These are phyloP conservation scores for Isatis tinctoria DNA, from an alignment of 345 rosid genomes.

Conservation along the genomic window DNA sequence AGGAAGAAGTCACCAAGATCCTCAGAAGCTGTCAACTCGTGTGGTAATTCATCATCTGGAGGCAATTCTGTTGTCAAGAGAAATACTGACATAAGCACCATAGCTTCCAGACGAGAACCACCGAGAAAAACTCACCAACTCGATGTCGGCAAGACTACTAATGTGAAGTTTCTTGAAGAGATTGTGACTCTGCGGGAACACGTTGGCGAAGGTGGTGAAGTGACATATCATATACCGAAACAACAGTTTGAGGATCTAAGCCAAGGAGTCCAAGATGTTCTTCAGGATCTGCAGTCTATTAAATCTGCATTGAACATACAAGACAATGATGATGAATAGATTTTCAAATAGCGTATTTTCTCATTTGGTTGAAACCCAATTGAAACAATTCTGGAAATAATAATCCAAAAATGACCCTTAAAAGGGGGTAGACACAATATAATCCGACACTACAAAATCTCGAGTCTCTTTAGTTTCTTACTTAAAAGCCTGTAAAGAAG, in stretches of 20 bases:
- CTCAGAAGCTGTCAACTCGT: neutral
- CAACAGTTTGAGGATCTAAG: constrained; percentile 25
- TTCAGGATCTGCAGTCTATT: constrained; percentile 24
- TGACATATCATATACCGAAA: constrained; percentile 27
- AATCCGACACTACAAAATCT: neutral
- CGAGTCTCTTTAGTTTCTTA: neutral
- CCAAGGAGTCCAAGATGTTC: constrained; percentile 24
- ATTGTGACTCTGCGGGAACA: constrained; percentile 6
- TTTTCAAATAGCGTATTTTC: neutral
- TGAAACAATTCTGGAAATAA: neutral
- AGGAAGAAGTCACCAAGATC: constrained; percentile 21
- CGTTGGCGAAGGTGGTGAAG: constrained; percentile 21
- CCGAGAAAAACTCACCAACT: neutral
- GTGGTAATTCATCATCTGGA: constrained; percentile 10
- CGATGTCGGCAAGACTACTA: constrained; percentile 1
- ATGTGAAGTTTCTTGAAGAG: constrained; percentile 15
- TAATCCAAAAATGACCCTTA: neutral
- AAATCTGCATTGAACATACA: constrained; percentile 26
- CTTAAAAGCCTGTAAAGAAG: neutral
- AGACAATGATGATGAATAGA: constrained; percentile 5
- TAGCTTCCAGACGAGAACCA: neutral
- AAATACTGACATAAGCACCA: neutral
- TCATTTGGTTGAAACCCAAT: neutral
- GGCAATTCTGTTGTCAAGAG: constrained; percentile 2
- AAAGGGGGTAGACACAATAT: neutral